These are phyloP conservation scores for Diaporthe citri DNA, from an alignment of 2,329 filamentous ascomycete genomes.

Conservation along the genomic window DNA sequence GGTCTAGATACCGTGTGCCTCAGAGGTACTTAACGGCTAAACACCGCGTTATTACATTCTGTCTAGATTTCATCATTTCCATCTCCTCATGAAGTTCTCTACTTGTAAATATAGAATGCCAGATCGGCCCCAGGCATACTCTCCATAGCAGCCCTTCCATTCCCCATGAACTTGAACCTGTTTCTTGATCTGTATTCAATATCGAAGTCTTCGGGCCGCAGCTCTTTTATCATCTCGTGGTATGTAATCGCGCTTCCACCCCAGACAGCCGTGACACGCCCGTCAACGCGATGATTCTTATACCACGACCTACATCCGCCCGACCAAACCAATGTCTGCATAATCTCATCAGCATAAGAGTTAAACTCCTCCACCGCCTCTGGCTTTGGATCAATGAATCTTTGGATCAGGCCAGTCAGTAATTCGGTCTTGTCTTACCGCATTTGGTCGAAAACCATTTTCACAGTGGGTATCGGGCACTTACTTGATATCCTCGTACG, in stretches of 20 bases:
- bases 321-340: constrained; percentile 34
- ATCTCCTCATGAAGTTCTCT: background rate
- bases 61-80: no score
- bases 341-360: constrained; percentile 32
- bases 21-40: no score
- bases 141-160: constrained; percentile 33
- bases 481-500: constrained; percentile 35
- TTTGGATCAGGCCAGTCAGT: background rate
- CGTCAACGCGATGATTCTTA: constrained; percentile 34
- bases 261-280: constrained; percentile 38
- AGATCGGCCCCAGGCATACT: constrained; percentile 16
- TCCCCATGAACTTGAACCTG: constrained; percentile 36
- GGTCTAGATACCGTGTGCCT: no score
- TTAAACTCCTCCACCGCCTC: constrained; percentile 34
- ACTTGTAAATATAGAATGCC: constrained; percentile 35
- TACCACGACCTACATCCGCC: constrained; percentile 36
- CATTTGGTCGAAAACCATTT: no score
- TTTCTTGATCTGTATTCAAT: constrained; percentile 32
- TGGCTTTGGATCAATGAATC: constrained; percentile 32
- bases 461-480: background rate
- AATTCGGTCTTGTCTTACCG: background rate
- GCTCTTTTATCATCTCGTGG: constrained; percentile 26
- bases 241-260: constrained; percentile 29
- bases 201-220: constrained; percentile 36
- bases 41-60: no score